Percentiles rank a stretch among this genome's conserved stretches.
Conservation (phyloP, 208 protist species). For the Blechomonas ayalai region DNA sequence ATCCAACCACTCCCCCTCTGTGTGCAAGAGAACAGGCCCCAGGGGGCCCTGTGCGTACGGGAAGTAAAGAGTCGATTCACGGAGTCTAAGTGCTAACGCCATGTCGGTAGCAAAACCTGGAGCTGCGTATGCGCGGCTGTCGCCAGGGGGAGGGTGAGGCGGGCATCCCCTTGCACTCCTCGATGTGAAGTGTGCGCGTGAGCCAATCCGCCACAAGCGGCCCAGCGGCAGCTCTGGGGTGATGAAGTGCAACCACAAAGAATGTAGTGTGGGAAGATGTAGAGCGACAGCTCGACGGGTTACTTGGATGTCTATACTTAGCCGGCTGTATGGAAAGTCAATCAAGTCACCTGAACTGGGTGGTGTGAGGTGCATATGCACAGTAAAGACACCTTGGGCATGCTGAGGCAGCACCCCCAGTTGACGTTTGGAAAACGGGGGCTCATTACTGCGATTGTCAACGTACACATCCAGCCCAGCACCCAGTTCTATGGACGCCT, state of each 20-base stretch:
- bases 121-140: too few species aligned
- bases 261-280: conserved; percentile 47
- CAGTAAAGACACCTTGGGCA: conserved; percentile 13
- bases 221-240: conserved; percentile 30
- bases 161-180: too few species aligned
- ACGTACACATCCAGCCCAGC: conserved; percentile 26
- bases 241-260: conserved; percentile 48
- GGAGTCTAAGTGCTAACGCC: too few species aligned
- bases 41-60: too few species aligned
- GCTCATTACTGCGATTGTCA: conserved; percentile 1
- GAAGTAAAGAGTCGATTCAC: too few species aligned
- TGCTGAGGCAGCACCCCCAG: conserved; percentile 20
- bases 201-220: conserved; percentile 33
- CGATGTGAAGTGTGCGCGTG: conserved; percentile 40
- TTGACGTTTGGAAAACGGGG: conserved; percentile 1
- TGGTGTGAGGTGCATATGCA: conserved; percentile 16
- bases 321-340: conserved; percentile 35
- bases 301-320: conserved; percentile 11
- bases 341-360: conserved; percentile 25
- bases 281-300: conserved; percentile 15
- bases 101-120: too few species aligned
- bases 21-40: too few species aligned
- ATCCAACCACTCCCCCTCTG: too few species aligned
- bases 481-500: conserved; percentile 23
- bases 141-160: too few species aligned